Evolutionary conservation across 2,329 filamentous ascomycete species (phyloP).

Genomic region (Pseudogymnoascus sp.): DNA sequence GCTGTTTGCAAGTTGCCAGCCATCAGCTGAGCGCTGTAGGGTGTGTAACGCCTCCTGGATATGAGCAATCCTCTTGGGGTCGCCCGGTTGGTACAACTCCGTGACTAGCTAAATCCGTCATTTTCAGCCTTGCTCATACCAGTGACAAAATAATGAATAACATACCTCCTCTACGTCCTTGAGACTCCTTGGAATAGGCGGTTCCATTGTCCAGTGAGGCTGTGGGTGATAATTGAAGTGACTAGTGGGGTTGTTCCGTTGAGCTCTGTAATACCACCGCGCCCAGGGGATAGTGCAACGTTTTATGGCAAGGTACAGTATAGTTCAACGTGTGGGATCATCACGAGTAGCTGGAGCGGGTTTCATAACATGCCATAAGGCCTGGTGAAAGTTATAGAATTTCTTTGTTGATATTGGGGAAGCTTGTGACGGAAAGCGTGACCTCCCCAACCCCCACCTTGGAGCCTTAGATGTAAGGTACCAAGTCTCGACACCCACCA

Average conservation of each 20-base stretch:
- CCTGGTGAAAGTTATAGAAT: constrained; percentile 1
- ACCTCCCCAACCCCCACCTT: constrained; percentile 5
- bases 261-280: neutral
- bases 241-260: neutral
- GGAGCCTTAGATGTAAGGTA: neutral
- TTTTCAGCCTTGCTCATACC: neutral
- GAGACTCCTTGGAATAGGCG: neutral
- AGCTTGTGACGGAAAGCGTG: neutral
- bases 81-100: constrained; percentile 43
- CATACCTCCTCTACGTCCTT: constrained; percentile 5
- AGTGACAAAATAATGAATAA: neutral
- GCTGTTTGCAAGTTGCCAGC: constrained; percentile 79
- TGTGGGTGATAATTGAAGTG: neutral
- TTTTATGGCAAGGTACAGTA: constrained; percentile 7
- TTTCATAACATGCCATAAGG: neutral
- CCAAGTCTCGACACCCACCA: neutral
- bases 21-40: constrained; percentile 71
- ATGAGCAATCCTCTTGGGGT: constrained; percentile 37
- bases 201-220: neutral
- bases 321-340: neutral
- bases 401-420: constrained; percentile 11
- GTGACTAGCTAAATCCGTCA: constrained; percentile 37
- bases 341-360: constrained; percentile 1
- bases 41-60: constrained; percentile 71
- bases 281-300: neutral